Evolutionary conservation across 495 filamentous ascomycete species (phyloP), one percentile per base, ranked within the genome.

Genomic region (Trichoderma virens): DNA sequence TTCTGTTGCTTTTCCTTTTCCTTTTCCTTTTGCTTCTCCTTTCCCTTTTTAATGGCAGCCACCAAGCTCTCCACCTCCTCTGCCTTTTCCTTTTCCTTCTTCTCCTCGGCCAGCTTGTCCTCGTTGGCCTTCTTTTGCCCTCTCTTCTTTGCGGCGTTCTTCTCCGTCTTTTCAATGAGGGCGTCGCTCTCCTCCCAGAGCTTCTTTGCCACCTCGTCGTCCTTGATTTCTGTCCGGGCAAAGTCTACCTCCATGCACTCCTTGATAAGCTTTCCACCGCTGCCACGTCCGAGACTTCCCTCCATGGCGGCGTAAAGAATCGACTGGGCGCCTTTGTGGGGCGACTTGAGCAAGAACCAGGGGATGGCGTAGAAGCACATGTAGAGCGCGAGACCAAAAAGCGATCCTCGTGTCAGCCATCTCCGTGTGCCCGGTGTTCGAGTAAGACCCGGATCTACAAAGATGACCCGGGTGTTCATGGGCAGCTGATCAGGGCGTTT

Each of bases 161-260:
- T 94, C 78, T 98, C 94, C 43, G 86, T 80, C 67, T 82, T 82
- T 75, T 93, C 87, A 65, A 98, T 87, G 70, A 92, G 85, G 74
- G 85, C 86, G 77, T 96, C 94, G 71, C 90, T 95, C 54, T 86
- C 81, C 73, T 91, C 83, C 94, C 94, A 98, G 54, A 98, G 78
- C 72, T 85, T 81, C 80, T 91, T 92, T 54, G 90, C 92, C 47
- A 88, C 73, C 59, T 81, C 82, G 67, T 94, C 90, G 71, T 95
- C 87, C 60, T 79, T 79, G n/a, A 98, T 80, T 69, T 95, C 90
- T n/a, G 73, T 76, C 66, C 88, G 79, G 64, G 85, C 82, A 68
- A 81, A 89, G 69, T 85, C 82, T 25, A 91, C 79, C 74, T 90
- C 85, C 61, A 82, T 83, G 70, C 93, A 97, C 74, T 99, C 94